These are phyloP conservation scores for Cadophora gregata DNA, from an alignment of 2,329 filamentous ascomycete species.

Conservation along the genomic window DNA sequence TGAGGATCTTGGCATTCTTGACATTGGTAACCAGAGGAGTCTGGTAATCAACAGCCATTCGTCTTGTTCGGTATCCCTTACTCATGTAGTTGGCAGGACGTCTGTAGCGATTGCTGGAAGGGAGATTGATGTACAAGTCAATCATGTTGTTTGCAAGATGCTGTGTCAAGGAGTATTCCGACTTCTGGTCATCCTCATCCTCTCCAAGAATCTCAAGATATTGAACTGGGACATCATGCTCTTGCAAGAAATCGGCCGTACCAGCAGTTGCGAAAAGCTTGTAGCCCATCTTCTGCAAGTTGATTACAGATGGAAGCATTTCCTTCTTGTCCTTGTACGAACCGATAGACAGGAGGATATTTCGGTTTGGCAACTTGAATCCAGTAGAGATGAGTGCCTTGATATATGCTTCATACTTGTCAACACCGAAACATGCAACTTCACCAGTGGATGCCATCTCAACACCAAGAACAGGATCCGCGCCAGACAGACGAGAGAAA, in stretches of 20 bases:
- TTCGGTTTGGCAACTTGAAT: conserved; percentile 94
- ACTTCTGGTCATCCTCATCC: conserved; percentile 83
- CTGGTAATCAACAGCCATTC: conserved; percentile 96
- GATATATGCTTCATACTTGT: conserved; percentile 97
- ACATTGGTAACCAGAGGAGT: conserved; percentile 97
- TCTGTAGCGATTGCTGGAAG: conserved; percentile 97
- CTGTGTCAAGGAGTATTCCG: conserved; percentile 96
- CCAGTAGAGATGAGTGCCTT: conserved; percentile 96
- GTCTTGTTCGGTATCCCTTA: conserved; percentile 93
- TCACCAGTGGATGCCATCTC: conserved; percentile 99
- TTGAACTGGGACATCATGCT: conserved; percentile 89
- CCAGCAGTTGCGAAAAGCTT: conserved; percentile 96
- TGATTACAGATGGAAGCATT: conserved; percentile 90
- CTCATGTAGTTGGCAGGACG: conserved; percentile 98
- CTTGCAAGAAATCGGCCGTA: conserved; percentile 94
- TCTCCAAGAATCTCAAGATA: conserved; percentile 87
- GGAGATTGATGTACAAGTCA: conserved; percentile 97
- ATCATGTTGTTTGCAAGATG: conserved; percentile 98
- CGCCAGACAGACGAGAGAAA: conserved; percentile 94
- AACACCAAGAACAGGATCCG: conserved; percentile 94
- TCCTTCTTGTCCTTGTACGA: conserved; percentile 98
- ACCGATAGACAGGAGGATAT: conserved; percentile 93
- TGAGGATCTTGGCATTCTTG: conserved; percentile 97
- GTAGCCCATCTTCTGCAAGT: conserved; percentile 88
- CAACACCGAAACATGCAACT: conserved; percentile 92